These are phyloP conservation scores for Betula pendula DNA, from an alignment of 306 rosid genomes.

Conservation along the genomic window DNA sequence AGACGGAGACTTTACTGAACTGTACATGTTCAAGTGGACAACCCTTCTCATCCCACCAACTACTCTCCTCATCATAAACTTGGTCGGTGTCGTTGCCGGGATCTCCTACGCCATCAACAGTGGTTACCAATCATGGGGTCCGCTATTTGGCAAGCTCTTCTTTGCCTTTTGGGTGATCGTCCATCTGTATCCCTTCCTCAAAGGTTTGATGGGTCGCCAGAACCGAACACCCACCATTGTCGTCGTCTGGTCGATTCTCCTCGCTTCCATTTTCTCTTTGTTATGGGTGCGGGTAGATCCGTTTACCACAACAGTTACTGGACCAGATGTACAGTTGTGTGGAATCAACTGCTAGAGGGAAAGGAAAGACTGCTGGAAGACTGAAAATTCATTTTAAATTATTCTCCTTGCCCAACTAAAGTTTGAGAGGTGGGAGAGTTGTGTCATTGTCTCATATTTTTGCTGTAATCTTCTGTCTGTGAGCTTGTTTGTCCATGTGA, in stretches of 20 bases:
- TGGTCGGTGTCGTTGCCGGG: conserved; percentile 92
- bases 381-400: conserved; percentile 1
- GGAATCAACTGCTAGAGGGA: conserved; percentile 88
- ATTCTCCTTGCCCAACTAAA: conserved; percentile 26
- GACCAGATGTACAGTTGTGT: conserved; percentile 80
- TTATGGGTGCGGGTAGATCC: conserved; percentile 91
- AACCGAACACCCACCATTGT: conserved; percentile 93
- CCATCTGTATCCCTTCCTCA: conserved; percentile 95
- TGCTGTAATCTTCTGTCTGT: not conserved
- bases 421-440: conserved; percentile 21
- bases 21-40: conserved; percentile 97
- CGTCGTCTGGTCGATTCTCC: conserved; percentile 87
- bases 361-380: conserved; percentile 4
- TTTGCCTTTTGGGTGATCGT: conserved; percentile 98
- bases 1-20: conserved; percentile 84
- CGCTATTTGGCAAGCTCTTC: conserved; percentile 93
- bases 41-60: conserved; percentile 95
- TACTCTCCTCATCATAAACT: conserved; percentile 85
- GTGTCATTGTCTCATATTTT: conserved; percentile 27
- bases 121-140: conserved; percentile 99
- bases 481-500: not conserved
- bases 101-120: conserved; percentile 90
- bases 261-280: conserved; percentile 92
- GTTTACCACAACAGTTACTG: conserved; percentile 78
- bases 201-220: conserved; percentile 99